Evolutionary conservation across 306 rosid genomes (phyloP), one percentile per base, ranked within the genome.

Genomic region (Fragaria iinumae): DNA sequence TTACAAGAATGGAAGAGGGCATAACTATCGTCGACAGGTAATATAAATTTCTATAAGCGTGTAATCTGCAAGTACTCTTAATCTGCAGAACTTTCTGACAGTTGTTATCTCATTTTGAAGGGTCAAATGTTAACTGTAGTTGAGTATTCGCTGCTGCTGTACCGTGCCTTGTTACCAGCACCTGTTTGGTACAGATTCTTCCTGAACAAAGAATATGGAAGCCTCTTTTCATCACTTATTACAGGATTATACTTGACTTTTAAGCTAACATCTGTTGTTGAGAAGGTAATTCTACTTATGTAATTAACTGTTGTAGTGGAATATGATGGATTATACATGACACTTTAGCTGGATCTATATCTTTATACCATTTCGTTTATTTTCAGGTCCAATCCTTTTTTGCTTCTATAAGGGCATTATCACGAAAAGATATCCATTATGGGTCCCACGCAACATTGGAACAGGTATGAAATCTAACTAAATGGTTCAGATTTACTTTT

Each of bases 171-270:
- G 71, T 77, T 95, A 84, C 96, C 98, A 60, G 78, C 93, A 63
- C 97, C 98, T 29, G 93, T 95, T 71, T 95, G 97, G 97, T 92
- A 92, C 75, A 87, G 92, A 7, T 92, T 92, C 87, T 92, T 90
- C 86, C 83, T 92, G 79, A 89, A 95, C 90, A 92, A 85, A 81
- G 93, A 88, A 25, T 83, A 88, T 77, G 97, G 96, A 75, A 87
- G 96, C 85, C 88, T 95, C 86, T 95, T 95, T 83, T 95, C 98
- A 27, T 89, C 97, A 39, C 84, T 92, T 81, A 87, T 85, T 59
- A 94, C 98, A 4, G 97, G 97, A 72, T 84, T 94, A 83, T 94
- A 94, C 88, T 70, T 94, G 81, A 94, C 96, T 21, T 90, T 90
- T 79, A 94, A 94, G 90, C 88, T 95, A 64, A 95, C 91, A 47